These are phyloP conservation scores for Paramecium primaurelia DNA, from an alignment of 73 alveolate genomes.

Conservation along the genomic window DNA sequence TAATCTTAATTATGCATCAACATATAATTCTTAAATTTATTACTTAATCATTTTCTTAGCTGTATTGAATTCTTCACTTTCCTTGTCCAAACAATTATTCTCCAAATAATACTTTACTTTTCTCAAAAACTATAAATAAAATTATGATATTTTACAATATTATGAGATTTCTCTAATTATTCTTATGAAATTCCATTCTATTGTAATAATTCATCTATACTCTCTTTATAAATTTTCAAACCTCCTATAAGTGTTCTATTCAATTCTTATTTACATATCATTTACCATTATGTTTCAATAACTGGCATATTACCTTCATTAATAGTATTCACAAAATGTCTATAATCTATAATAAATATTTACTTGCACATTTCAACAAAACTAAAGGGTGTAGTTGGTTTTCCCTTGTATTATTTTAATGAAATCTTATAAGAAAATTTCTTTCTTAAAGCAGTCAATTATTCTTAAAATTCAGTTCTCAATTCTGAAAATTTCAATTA, in stretches of 20 bases:
- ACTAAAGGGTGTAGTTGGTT: slow-evolving; percentile 28
- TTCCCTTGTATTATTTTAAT: slow-evolving; percentile 12
- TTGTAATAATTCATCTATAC: neutral
- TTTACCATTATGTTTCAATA: slow-evolving; percentile 29
- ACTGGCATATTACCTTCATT: slow-evolving; percentile 46
- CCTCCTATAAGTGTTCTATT: slow-evolving; percentile 7
- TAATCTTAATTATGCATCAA: neutral
- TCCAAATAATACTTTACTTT: neutral
- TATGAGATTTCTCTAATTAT: neutral
- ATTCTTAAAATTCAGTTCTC: slow-evolving; percentile 9
- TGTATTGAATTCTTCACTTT: neutral
- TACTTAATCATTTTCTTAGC: neutral
- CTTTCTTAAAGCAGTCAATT: neutral
- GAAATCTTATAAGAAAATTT: neutral
- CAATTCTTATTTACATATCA: slow-evolving; percentile 24
- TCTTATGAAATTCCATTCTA: neutral
- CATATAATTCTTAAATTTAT: neutral
- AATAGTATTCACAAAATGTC: neutral
- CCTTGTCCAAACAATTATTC: slow-evolving; percentile 26
- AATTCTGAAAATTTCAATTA: neutral
- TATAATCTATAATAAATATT: neutral
- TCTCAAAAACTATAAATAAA: neutral
- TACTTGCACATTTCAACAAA: slow-evolving; percentile 47
- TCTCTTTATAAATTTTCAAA: neutral
- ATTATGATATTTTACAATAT: neutral